A percentile compares a stretch with the other conserved stretches of the same genome.
phyloP scores from a whole-genome alignment of 2,329 filamentous ascomycete species.

The Hymenotorrendiella dingleyae region DNA sequence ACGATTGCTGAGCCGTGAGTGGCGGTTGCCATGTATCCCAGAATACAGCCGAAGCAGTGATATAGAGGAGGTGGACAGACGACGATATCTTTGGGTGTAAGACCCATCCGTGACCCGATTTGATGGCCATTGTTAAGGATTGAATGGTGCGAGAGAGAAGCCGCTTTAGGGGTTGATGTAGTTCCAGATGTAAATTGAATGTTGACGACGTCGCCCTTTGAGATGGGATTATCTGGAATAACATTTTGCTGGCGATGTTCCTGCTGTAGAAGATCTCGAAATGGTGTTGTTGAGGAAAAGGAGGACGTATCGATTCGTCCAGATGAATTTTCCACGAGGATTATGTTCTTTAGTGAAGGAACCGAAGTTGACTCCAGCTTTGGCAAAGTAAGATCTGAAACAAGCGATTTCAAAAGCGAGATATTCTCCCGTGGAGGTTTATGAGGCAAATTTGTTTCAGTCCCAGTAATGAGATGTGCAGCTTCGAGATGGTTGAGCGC shows the following conservation, averaged over 20 bases:
- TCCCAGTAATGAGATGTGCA: conserved; percentile 73
- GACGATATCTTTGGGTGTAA: conserved; percentile 67
- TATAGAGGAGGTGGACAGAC: conserved; percentile 85
- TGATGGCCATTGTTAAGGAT: conserved; percentile 89
- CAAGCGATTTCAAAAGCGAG: conserved; percentile 47
- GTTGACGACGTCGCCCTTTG: conserved; percentile 71
- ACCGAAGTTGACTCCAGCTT: conserved; percentile 45
- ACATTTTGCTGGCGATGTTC: conserved; percentile 29
- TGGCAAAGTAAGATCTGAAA: conserved; percentile 36
- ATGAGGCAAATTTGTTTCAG: conserved; percentile 77
- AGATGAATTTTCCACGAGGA: conserved; percentile 73
- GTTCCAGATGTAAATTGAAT: conserved; percentile 98
- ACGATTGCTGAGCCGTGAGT: conserved; percentile 78
- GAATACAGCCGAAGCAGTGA: conserved; percentile 82
- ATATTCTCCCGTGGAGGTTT: conserved; percentile 56
- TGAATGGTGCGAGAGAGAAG: conserved; percentile 76
- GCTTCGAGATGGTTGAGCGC: conserved; percentile 72
- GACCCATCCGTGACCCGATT: conserved; percentile 79
- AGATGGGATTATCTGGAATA: conserved; percentile 41
- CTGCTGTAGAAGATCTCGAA: conserved; percentile 18
- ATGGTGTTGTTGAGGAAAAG: conserved; percentile 36
- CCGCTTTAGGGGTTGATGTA: conserved; percentile 84
- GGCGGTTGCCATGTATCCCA: conserved; percentile 94
- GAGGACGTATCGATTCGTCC: conserved; percentile 36
- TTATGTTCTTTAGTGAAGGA: conserved; percentile 63